Base-by-base conservation (phyloP, 306 rosid species). In the Cucurbita argyrosperma region DNA sequence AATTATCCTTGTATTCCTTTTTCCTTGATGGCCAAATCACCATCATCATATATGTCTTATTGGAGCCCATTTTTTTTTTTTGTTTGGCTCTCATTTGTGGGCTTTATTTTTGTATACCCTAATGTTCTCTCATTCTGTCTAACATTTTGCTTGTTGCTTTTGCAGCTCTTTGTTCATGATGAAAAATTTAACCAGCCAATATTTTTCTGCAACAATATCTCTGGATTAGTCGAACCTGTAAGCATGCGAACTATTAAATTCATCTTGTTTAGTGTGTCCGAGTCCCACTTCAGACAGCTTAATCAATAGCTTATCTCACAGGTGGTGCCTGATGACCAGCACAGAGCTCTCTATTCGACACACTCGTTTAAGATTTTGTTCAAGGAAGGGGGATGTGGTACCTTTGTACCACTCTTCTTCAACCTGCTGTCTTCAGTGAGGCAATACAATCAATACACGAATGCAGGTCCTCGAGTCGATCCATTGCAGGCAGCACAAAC, bases 351-450 rank as follows among this genome's bases (percentile, higher is more conserved):
- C 60, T 89, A 87, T 76, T 91, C 97, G 42, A 90, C 91, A 11
- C 89, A 95, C 82, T 79, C 91, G 13, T 89, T 95, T 62, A 95
- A 91, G 90, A 89, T 91, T 76, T 55, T 95, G 82, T 95, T 95
- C 88, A 95, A 95, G 82, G 99, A 95, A 72, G 99, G 99, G 10
- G 99, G 97, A 14, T 95, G 96, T 74, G 99, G 97, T 61, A 95
- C 99, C 45, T 95, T 89, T 69, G 78, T 95, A 79, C 97, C 99
- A n/a, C 90, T 95, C 11, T 91, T 95, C 88, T 89, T 91, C 79
- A 95, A 88, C 82, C 86, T 95, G 88, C 84, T 95, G 74, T 80
- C 89, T 72, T 84, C 97, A 21, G 97, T 95, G 64, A 89, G 97
- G 79, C 96, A 79, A 30, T 87, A 87, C 59, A 95, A 86, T 79